Base-by-base conservation (phyloP, 1,284 basidiomycete species). In the Athelia sp. region DNA sequence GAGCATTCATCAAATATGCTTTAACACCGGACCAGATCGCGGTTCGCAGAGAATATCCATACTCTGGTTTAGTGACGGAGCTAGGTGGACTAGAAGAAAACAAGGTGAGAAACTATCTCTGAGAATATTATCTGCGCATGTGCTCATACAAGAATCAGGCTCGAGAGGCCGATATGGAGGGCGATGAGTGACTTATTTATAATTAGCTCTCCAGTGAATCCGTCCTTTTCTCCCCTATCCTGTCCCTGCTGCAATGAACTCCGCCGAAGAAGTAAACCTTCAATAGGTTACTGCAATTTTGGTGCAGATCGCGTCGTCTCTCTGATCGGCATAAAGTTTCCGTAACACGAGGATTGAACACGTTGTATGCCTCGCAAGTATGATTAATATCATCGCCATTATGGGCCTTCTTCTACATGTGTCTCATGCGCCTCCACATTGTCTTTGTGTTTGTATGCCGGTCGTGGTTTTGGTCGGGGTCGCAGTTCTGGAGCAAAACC, bases 31-130 rank as follows among this genome's bases (percentile, higher is more conserved):
- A 84, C 26, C 70, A 75, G 15, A 84, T 83, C 22, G 78, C 78
- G 14, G 69, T 84, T 8, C 79, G 79, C 14, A 79, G 88, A 46
- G 75, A 85, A 54, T 91, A 87, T 60, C 88, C 88, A 2, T 88
- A 74, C 61, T 74, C 74, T 47, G 88, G 89, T 4, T 72, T 91
- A 35, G 77, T 84, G 31, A 75, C 67, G 48, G 88, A 90, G 62
- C 75, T 91, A 11, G 88, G 88, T 21, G 85, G 88, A 4, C 53
- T 84, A 48, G 81, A 87, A 56, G 83, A 78, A 58, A 87, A 87
- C 63, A 85, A 87, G 78, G 89, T 86, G 49, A 24, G 73, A 63
- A 45, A 38, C 26, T 47, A 22, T 43, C 35, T 46, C 36, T 29
- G 35, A 14, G 26, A 17, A 38, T 46, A 24, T 17, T 48, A 18